phyloP scores from a whole-genome alignment of 208 protist species.

The Zelonia costaricensis region DNA sequence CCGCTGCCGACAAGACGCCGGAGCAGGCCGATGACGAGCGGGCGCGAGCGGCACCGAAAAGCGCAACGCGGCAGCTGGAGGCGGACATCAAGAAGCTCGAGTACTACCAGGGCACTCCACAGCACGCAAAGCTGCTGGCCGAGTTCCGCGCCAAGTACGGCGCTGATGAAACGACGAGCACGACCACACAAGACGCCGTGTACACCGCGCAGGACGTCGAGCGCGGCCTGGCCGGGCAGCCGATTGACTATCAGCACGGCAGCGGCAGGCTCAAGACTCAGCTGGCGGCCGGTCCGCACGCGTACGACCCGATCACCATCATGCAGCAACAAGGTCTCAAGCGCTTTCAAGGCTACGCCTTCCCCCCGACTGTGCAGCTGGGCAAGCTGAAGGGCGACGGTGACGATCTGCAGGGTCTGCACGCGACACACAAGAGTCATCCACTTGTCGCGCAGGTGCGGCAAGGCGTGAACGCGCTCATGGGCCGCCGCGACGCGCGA shows the following conservation, averaged over 20 bases:
- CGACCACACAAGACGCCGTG: constrained; percentile 1
- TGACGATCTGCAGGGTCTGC: constrained; percentile 26
- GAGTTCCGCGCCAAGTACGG: constrained; percentile 75
- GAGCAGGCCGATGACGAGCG: constrained; percentile 21
- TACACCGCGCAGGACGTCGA: constrained; percentile 68
- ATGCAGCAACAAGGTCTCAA: constrained; percentile 84
- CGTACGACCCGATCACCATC: constrained; percentile 71
- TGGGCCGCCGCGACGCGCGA: constrained; percentile 32
- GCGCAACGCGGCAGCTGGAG: constrained; percentile 50
- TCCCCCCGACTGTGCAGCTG: constrained; percentile 75
- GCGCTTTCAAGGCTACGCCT: constrained; percentile 86
- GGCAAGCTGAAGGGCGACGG: constrained; percentile 69
- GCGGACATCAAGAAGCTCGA: constrained; percentile 80
- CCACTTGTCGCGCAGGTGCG: constrained; percentile 33
- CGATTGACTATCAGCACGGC: constrained; percentile 75
- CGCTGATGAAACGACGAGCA: constrained; percentile 15
- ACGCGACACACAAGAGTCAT: constrained; percentile 36
- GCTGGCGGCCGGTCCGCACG: constrained; percentile 61
- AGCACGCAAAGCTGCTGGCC: constrained; percentile 66
- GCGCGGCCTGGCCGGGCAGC: constrained; percentile 65
- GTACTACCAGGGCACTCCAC: constrained; percentile 77
- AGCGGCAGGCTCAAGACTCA: constrained; percentile 65
- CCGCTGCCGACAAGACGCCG: constrained; percentile 14
- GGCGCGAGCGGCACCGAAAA: constrained; percentile 17
- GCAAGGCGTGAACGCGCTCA: constrained; percentile 39